Evolutionary conservation across 139 green algal species (phyloP), one percentile per base, ranked within the genome.

Genomic region (Tetraselmis chui): DNA sequence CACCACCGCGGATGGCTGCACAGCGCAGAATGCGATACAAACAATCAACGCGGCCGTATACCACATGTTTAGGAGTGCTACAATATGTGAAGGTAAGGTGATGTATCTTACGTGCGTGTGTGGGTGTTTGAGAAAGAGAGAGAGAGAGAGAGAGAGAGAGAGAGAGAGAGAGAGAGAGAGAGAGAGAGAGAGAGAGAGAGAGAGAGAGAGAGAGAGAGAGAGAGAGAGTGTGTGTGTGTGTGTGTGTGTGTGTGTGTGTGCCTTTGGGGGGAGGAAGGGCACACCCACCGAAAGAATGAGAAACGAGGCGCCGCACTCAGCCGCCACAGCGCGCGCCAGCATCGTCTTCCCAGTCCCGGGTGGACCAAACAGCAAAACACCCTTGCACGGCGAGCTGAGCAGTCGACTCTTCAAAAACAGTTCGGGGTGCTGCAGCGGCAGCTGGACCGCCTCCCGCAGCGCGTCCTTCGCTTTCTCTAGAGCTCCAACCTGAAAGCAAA

Each of bases 341-440:
- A 91, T 59, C 5, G 87, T 91, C 84, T 91, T 91, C 45, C 87
- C 87, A 1, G 84, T 86, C 80, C 86, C 86, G 23, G 87, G 87
- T 0, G 87, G 87, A 1, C 87, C 87, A 82, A 91, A 91, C 32
- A 91, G 85, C 76, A 91, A 77, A 28, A 91, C 87, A 0, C 87
- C 87, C 31, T 82, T 85, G 85, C 30, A 82, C 28, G 81, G 85
- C 28, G 79, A 75, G n/a, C 83, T 85, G 45, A 67, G 45, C 79
- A 91, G 84, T 1, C 79, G 76, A 75, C 87, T 83, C 27, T 45
- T 58, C 0, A 31, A 76, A 79, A 91, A 91, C 0, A 91, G 85
- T 29, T 85, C 59, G 0, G 87, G 87, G 78, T 89, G 85, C 83
- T 89, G 82, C 59, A 91, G 87, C 24, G 87, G 87, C 81, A 91